Evolutionary conservation across 2,329 filamentous ascomycete genomes (phyloP), one percentile per base, ranked within the genome.

Genomic region (Metarhizium guizhouense): DNA sequence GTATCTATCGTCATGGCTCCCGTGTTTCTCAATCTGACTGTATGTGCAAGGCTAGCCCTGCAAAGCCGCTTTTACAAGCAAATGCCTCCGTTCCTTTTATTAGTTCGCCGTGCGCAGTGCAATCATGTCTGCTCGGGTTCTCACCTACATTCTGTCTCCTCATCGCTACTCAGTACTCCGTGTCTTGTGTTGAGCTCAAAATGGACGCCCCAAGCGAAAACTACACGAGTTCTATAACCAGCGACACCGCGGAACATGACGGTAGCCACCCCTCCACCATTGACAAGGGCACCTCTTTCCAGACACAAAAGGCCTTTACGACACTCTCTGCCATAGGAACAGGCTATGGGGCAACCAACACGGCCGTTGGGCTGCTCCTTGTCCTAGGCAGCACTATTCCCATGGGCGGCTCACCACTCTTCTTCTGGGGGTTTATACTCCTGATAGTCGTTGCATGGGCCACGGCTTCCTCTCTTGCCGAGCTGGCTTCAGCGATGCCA

Each of bases 401-500:
- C 30, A 57, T 62, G 57, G 63, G 62, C 36, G 63, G 63, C 11
- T 58, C 63, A 1, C 62, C 63, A 2, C 55, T 65, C 13, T 58
- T 62, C 54, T 63, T 65, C 57, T 65, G 62, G 63, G 64, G 64
- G 3, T 64, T 65, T 51, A 54, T 65, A 0, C 34, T 63, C 47
- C 63, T 64, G 61, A 56, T 61, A 0, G 38, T 58, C 30, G 60
- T 67, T 29, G 64, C 61, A 10, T 56, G 65, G 34, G 61, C 60
- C 32, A 65, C 62, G 25, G 63, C 63, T 16, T 59, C 57, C 10
- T 62, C 61, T 11, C 64, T 67, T n/a, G 60, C 63, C 18, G 65
- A 67, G 58, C 57, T 67, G 50, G 57, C 61, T 4, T 65, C 64
- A 0, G 64, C 65, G 32, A 66, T 66, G 61, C 65, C 65, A 3